A percentile compares a stretch with the other conserved stretches of the same genome.
Conservation (phyloP, 2,329 filamentous ascomycete genomes). For the Ophiocordyceps robertsii region DNA sequence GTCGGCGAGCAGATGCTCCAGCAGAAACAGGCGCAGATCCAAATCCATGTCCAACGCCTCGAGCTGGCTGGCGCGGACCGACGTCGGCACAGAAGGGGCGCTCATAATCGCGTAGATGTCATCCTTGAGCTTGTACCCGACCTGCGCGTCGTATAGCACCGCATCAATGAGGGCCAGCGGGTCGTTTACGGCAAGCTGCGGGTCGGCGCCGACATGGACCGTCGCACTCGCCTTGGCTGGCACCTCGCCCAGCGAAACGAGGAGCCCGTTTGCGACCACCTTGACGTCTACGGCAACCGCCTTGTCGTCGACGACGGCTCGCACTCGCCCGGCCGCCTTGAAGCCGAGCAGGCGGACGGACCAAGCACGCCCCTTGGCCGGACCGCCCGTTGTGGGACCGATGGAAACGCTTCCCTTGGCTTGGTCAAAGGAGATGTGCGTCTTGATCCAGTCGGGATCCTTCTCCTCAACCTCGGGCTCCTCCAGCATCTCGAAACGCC, state of each 20-base stretch:
- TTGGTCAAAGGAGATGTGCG: constrained; percentile 4
- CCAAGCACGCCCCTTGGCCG: constrained; percentile 2
- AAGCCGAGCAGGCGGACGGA: constrained; percentile 4
- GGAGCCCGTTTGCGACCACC: not conserved
- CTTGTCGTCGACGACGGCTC: not conserved
- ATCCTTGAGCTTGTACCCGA: constrained; percentile 7
- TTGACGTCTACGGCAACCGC: not conserved
- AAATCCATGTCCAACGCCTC: constrained; percentile 9
- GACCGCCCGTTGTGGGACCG: not conserved
- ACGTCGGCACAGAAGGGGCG: not conserved
- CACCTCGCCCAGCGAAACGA: constrained; percentile 4
- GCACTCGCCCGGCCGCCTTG: not conserved
- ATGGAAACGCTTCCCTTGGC: constrained; percentile 3
- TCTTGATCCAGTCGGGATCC: constrained; percentile 2
- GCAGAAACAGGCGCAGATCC: constrained; percentile 7
- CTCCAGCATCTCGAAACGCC: constrained; percentile 18
- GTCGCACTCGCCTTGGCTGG: constrained; percentile 2
- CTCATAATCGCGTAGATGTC: constrained; percentile 6
- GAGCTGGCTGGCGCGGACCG: constrained; percentile 5
- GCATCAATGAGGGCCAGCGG: constrained; percentile 4
- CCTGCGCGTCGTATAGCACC: constrained; percentile 7
- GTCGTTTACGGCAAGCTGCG: constrained; percentile 6
- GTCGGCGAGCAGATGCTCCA: constrained; percentile 8
- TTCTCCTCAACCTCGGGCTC: constrained; percentile 1
- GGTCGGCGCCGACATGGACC: constrained; percentile 4